Evolutionary conservation across 345 rosid genomes (phyloP).

Genomic region (Luvunga scandens): DNA sequence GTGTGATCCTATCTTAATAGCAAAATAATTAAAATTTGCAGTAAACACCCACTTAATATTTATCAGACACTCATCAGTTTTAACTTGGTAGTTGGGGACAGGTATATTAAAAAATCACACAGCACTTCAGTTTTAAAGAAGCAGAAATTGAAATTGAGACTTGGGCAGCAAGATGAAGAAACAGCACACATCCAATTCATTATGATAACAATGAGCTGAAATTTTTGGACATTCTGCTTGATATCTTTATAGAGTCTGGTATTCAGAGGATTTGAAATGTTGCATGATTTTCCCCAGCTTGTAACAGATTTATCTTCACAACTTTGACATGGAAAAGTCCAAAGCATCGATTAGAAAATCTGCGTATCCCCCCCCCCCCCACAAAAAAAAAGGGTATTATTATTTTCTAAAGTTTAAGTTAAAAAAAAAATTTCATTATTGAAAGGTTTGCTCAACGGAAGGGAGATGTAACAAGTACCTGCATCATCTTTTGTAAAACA

Average conservation of each 20-base stretch:
- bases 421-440: too few relatives aligned
- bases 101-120: too few relatives aligned
- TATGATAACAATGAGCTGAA: neutral
- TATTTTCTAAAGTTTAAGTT: neutral
- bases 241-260: neutral
- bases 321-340: slow-evolving; percentile 66
- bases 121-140: neutral
- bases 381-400: neutral
- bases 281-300: neutral
- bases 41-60: too few relatives aligned
- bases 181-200: neutral
- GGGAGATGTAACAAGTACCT: slow-evolving; percentile 38
- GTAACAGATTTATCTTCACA: slow-evolving; percentile 33
- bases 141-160: neutral
- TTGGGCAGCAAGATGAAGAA: neutral
- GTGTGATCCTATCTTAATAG: too few relatives aligned
- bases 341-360: slow-evolving; percentile 81
- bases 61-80: too few relatives aligned
- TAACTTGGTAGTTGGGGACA: too few relatives aligned
- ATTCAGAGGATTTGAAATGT: slow-evolving; percentile 1
- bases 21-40: too few relatives aligned
- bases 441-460: neutral
- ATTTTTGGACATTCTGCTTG: neutral
- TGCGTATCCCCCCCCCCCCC: slow-evolving; percentile 15
- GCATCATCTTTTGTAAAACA: slow-evolving; percentile 92